Conservation (phyloP, 148 eudicot genomes). For the Persicaria tinctoria region DNA sequence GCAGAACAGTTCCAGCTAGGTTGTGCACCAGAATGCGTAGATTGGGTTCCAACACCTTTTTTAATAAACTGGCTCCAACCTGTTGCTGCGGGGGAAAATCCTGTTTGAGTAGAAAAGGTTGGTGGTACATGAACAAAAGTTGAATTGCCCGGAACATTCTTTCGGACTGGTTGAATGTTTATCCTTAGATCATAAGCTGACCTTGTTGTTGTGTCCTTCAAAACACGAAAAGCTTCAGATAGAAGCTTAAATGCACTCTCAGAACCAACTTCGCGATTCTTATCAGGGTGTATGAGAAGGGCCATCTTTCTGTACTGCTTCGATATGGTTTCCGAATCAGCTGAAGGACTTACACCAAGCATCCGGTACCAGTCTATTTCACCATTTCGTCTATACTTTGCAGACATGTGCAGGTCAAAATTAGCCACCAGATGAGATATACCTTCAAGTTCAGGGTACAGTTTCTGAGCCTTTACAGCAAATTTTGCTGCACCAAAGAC, state of each 20-base stretch:
- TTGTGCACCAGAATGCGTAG: background rate
- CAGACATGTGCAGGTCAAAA: slow-evolving; percentile 25
- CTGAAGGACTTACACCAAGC: slow-evolving; percentile 9
- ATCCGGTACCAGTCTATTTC: slow-evolving; percentile 22
- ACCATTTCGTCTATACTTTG: slow-evolving; percentile 23
- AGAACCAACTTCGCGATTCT: slow-evolving; percentile 12
- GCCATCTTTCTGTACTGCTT: slow-evolving; percentile 16
- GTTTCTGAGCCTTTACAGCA: slow-evolving; percentile 32
- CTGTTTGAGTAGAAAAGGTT: slow-evolving; percentile 1
- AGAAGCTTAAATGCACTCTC: slow-evolving; percentile 16
- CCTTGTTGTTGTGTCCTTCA: slow-evolving; percentile 19
- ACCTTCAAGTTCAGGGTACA: slow-evolving; percentile 34
- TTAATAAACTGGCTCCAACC: slow-evolving; percentile 9
- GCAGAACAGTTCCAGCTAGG: slow-evolving; percentile 1
- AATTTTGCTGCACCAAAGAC: slow-evolving; percentile 30
- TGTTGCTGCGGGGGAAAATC: background rate
- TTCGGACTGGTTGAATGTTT: slow-evolving; percentile 30
- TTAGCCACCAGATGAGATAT: slow-evolving; percentile 27
- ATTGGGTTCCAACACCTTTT: slow-evolving; percentile 16
- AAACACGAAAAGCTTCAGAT: slow-evolving; percentile 9
- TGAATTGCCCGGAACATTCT: slow-evolving; percentile 17
- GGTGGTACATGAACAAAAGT: slow-evolving; percentile 12
- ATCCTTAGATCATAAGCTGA: slow-evolving; percentile 53
- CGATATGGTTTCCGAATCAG: slow-evolving; percentile 10
- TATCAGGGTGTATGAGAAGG: slow-evolving; percentile 16